These are phyloP conservation scores for Parathielavia appendiculata DNA, from an alignment of 495 filamentous ascomycete genomes.

Conservation along the genomic window DNA sequence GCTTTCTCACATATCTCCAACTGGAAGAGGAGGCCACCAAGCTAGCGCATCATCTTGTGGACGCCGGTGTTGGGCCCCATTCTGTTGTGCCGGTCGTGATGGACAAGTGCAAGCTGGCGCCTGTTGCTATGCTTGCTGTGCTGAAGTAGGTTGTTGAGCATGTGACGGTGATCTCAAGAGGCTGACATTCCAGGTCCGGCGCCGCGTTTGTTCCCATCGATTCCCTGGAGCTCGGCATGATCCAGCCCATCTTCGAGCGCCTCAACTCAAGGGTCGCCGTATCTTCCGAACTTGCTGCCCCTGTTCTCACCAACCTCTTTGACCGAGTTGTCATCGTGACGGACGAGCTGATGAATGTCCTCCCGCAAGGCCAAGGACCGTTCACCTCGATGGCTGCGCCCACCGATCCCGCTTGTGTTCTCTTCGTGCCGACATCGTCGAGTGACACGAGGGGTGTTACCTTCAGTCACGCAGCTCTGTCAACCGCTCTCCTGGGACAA, in stretches of 20 bases:
- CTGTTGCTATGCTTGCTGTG: conserved; percentile 45
- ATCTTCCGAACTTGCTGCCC: conserved; percentile 35
- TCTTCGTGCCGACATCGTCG: conserved; percentile 35
- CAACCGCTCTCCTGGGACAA: conserved; percentile 44
- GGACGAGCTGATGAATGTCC: conserved; percentile 25
- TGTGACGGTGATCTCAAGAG: background rate
- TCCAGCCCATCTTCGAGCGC: conserved; percentile 39
- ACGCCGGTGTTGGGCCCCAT: conserved; percentile 39
- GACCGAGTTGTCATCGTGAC: conserved; percentile 36
- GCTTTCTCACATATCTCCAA: conserved; percentile 38
- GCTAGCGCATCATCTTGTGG: conserved; percentile 40
- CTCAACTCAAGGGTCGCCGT: conserved; percentile 38
- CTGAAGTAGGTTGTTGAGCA: conserved; percentile 35
- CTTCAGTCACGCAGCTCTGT: conserved; percentile 44
- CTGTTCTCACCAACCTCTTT: conserved; percentile 34
- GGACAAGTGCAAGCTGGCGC: conserved; percentile 42
- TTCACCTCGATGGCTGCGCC: conserved; percentile 36
- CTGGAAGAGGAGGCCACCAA: conserved; percentile 37
- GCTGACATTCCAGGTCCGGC: conserved; percentile 31
- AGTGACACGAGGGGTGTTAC: conserved; percentile 36
- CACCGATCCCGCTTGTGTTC: conserved; percentile 41
- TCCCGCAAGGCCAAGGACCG: conserved; percentile 27
- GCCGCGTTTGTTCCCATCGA: conserved; percentile 43
- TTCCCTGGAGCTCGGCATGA: conserved; percentile 35
- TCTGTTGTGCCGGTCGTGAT: conserved; percentile 44